Conservation (phyloP, 2,329 filamentous ascomycete genomes). For the Penicillium capsulatum region DNA sequence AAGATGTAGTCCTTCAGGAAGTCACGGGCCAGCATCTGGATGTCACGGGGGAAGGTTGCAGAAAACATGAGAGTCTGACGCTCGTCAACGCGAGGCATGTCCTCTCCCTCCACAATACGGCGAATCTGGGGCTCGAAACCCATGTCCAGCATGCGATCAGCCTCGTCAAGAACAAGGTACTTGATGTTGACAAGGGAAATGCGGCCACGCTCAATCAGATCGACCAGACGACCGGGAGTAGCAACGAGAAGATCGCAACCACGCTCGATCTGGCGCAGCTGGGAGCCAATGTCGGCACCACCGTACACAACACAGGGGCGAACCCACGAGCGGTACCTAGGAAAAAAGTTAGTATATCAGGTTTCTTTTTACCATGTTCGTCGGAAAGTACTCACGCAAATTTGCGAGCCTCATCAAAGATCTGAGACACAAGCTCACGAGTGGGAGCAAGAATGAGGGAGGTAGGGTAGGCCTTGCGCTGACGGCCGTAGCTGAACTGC, state of each 20-base stretch:
- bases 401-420: conserved; percentile 95
- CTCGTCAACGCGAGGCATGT: conserved; percentile 79
- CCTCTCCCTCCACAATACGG: conserved; percentile 95
- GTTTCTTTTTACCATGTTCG: background rate
- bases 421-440: conserved; percentile 97
- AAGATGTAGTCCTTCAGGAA: conserved; percentile 99
- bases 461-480: conserved; percentile 96
- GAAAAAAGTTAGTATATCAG: background rate
- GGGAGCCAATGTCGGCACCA: conserved; percentile 96
- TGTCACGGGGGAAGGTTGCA: conserved; percentile 97
- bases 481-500: conserved; percentile 70
- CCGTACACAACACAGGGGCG: conserved; percentile 97
- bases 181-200: conserved; percentile 99
- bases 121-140: conserved; percentile 99
- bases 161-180: conserved; percentile 97
- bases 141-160: conserved; percentile 99
- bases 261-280: conserved; percentile 96
- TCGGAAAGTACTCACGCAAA: conserved; percentile 47
- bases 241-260: conserved; percentile 96
- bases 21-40: conserved; percentile 97
- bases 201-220: conserved; percentile 95
- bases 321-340: conserved; percentile 94
- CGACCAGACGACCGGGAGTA: conserved; percentile 93
- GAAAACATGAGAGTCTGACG: conserved; percentile 99
- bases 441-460: conserved; percentile 94